phyloP scores from a whole-genome alignment of 345 rosid genomes.

The Corchorus olitorius region DNA sequence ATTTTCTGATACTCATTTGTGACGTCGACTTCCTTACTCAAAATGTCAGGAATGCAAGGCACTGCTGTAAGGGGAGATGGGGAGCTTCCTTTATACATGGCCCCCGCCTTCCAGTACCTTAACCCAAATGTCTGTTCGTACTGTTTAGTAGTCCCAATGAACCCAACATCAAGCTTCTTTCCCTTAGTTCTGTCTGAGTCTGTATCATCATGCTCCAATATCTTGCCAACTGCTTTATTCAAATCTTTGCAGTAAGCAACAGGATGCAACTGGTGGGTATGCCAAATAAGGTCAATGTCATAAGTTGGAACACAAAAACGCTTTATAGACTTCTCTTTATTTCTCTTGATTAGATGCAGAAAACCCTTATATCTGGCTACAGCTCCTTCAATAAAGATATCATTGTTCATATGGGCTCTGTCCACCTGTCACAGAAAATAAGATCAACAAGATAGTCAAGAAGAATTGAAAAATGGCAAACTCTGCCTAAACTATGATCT shows the following conservation, averaged over 20 bases:
- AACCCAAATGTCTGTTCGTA: constrained; percentile 86
- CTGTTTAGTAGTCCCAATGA: constrained; percentile 75
- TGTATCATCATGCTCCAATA: constrained; percentile 91
- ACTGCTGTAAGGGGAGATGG: constrained; percentile 65
- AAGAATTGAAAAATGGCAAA: neutral
- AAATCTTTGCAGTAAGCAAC: constrained; percentile 70
- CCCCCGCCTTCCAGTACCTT: constrained; percentile 93
- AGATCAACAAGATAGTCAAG: constrained; percentile 10
- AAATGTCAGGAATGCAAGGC: constrained; percentile 42
- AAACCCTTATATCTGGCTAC: constrained; percentile 92
- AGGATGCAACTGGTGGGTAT: constrained; percentile 92
- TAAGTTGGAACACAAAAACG: constrained; percentile 92
- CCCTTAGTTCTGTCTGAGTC: constrained; percentile 93
- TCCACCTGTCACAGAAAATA: constrained; percentile 59
- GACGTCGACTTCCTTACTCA: constrained; percentile 36
- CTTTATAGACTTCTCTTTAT: constrained; percentile 60
- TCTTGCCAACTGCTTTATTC: constrained; percentile 57
- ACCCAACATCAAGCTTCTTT: constrained; percentile 81
- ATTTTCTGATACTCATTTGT: constrained; percentile 28
- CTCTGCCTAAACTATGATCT: neutral
- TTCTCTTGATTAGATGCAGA: constrained; percentile 76
- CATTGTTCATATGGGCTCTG: constrained; percentile 59
- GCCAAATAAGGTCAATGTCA: constrained; percentile 97
- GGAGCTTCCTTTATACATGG: constrained; percentile 77
- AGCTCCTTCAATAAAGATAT: constrained; percentile 75